Evolutionary conservation across 2,329 filamentous ascomycete genomes (phyloP), one percentile per base, ranked within the genome.

Genomic region (Pestalotiopsis sp.): DNA sequence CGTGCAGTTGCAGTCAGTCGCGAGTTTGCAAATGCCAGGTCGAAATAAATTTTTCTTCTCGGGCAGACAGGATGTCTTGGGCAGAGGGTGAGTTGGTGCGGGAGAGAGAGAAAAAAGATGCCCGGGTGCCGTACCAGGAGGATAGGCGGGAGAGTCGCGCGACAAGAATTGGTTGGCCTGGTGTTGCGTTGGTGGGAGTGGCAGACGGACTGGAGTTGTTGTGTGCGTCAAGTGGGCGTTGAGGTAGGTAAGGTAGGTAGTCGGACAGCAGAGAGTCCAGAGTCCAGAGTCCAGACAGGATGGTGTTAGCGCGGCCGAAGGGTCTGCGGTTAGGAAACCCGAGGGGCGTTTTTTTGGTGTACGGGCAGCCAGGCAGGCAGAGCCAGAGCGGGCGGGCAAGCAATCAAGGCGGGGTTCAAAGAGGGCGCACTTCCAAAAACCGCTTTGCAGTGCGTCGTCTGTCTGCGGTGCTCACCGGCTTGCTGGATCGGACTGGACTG

Each of bases 1-100:
- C 39, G 36, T 49, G 62, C 45, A 45, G 62, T 64, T 56, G 62
- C 62, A 38, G 64, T 66, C 38, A 52, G 41, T n/a, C 20, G 41
- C 41, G 41, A 20, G 39, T 45, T 36, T 64, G 27, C 41, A 27
- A 14, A 25, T 58, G 64, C 45, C 49, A 66, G 64, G 49, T 56
- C 64, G 45, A 56, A 56, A 64, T 38, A 23, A 52, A 52, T 52
- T 52, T 52, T 52, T 52, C 17, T 52, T 38, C 36, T 39, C 31
- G 27, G 38, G 36, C 59, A 31, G 13, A 36, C 59, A 36, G 25
- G 59, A 62, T 62, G 59, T 14, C 45, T 62, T 62, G 59, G 59
- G 11, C 13, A 62, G 38, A 62, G 9, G 58, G 25, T 62, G 57
- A 13, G 59, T 36, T 41, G 59, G 59, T 62, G 59, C 59, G 59